Evolutionary conservation across 2,329 filamentous ascomycete species (phyloP).

Genomic region (Apiospora arundinis): DNA sequence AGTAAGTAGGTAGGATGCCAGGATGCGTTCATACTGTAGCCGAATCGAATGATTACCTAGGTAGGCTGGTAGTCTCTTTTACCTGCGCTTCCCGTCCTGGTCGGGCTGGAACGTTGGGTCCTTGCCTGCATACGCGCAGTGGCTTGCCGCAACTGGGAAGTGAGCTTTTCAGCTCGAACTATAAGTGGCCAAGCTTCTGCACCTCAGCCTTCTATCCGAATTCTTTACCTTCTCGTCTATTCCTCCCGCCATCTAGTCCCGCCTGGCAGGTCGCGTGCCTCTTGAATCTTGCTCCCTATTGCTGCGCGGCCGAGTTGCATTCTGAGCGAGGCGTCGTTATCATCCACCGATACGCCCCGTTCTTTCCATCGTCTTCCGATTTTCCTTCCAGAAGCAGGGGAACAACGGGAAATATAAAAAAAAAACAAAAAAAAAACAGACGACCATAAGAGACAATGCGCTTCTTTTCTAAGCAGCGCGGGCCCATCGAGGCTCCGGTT

Average conservation of each 20-base stretch:
- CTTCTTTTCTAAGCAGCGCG: slow-evolving; percentile 19
- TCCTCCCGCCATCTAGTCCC: neutral
- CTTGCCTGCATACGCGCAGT: neutral
- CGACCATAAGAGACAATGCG: slow-evolving; percentile 3
- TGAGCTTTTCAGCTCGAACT: neutral
- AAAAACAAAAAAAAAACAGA: neutral
- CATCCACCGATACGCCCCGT: no score
- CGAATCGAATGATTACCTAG: neutral
- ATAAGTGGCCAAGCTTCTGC: slow-evolving; percentile 3
- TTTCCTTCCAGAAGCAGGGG: neutral
- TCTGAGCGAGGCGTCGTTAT: neutral
- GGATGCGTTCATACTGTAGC: neutral
- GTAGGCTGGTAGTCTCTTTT: no score
- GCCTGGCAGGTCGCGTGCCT: neutral
- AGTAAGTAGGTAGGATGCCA: neutral
- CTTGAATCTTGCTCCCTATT: neutral
- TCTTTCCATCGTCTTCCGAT: neutral
- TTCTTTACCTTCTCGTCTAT: neutral
- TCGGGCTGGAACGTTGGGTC: neutral
- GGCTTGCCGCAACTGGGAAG: neutral
- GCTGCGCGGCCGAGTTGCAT: neutral
- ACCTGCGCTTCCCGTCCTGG: neutral
- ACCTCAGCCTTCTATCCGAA: neutral
- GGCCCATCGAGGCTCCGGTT: slow-evolving; percentile 22
- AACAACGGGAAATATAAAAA: neutral